Evolutionary conservation across 225 moss, liverwort and hornwort genomes (phyloP), one percentile per base, ranked within the genome.

Genomic region (Polytrichum formosum): DNA sequence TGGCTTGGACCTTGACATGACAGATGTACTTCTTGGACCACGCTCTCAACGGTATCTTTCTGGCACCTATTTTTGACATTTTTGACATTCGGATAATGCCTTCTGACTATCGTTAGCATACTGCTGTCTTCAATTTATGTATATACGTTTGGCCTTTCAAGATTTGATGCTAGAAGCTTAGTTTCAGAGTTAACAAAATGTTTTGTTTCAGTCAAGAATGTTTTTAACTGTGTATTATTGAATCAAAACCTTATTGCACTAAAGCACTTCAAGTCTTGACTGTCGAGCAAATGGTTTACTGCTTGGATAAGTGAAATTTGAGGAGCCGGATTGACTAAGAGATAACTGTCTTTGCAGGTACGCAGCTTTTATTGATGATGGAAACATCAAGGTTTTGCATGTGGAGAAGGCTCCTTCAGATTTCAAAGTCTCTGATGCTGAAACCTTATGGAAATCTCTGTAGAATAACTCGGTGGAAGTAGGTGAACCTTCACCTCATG

Each of bases 351-450:
- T 28, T 5, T 29, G 29, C 56, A 69, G 69, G 56, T 69, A 69
- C n/a, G 69, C 69, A 1, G 69, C 69, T 55, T 56, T 69, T 28
- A 21, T 69, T 18, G 69, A 69, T 7, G 56, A 69, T 56, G 69
- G 69, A 19, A 26, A 69, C 5, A 55, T 69, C 27, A 69, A 69
- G 56, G 56, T 46, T 69, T 56, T 69, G 55, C 26, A 69, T 56
- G 69, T 55, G 56, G 69, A 69, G 53, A 53, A 69, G 53, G 69
- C 55, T 6, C 69, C 69, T 16, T 69, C 69, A 7, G 69, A 69
- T 19, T 69, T 69, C 56, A 69, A 69, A 69, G 69, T 69, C 23
- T 69, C 69, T 25, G 69, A 69, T 56, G 69, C 69, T 26, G 56
- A 69, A 25, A 69, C 69, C 19, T 4, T 69, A 23, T 55, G 54